These are phyloP conservation scores for Lepiota venenata DNA, from an alignment of 768 basidiomycete species.

Conservation along the genomic window DNA sequence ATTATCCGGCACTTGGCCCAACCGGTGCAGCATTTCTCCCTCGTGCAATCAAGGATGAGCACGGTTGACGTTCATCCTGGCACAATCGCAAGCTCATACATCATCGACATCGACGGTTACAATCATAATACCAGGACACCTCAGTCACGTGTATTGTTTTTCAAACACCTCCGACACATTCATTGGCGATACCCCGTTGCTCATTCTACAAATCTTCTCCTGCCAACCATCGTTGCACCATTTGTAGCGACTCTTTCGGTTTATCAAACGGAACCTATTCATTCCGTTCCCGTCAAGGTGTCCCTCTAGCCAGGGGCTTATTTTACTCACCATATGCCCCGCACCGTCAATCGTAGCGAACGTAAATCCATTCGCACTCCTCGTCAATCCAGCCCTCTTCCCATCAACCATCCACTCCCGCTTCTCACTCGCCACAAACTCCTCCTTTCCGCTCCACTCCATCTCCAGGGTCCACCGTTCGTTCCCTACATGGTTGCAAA, in stretches of 20 bases:
- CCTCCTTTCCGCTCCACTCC: constrained; percentile 64
- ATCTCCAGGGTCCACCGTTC: constrained; percentile 66
- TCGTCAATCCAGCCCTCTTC: constrained; percentile 33
- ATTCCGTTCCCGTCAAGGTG: neutral
- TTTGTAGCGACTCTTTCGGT: constrained; percentile 11
- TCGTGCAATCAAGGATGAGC: no score
- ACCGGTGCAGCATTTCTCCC: no score
- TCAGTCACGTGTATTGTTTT: no score
- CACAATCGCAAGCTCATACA: no score
- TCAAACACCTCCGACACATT: no score
- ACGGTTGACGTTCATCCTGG: no score
- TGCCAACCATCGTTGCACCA: constrained; percentile 13
- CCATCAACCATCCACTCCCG: constrained; percentile 60
- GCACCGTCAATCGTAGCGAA: constrained; percentile 64
- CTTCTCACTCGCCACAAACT: constrained; percentile 38
- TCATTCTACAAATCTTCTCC: constrained; percentile 1
- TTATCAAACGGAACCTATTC: constrained; percentile 12
- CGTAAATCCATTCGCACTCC: constrained; percentile 49
- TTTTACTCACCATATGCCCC: constrained; percentile 60
- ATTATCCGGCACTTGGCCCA: no score
- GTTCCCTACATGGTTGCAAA: constrained; percentile 76
- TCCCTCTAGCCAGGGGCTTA: neutral
- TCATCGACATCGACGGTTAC: no score
- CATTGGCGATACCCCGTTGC: neutral
- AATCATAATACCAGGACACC: no score